Base-by-base conservation (phyloP, 768 basidiomycete genomes). In the Podaxis rugospora region DNA sequence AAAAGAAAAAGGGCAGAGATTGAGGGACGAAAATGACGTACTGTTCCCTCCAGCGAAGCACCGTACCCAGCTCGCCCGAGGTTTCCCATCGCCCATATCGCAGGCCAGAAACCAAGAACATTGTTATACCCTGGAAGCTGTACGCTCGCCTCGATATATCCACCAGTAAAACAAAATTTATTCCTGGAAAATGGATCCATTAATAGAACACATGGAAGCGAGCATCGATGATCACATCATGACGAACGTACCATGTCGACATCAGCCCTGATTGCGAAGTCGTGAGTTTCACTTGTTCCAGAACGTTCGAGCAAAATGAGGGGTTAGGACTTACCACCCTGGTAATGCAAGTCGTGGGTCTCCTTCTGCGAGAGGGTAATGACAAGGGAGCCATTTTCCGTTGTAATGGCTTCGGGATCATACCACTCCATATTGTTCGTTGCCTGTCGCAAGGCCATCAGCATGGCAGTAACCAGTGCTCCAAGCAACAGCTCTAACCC, bases 81-180 rank as follows among this genome's bases (percentile, higher is more conserved):
- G 75, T 86, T 74, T 66, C 83, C 86, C 82, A 79, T 88, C 28
- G 89, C 84, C 92, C 92, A 94, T 1, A 87, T 78, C 57, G 89
- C 91, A 49, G 92, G 92, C 92, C 90, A 93, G 71, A 82, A 71
- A 59, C 84, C 86, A 18, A 83, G 74, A 35, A 93, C 76, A 65
- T 86, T 83, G 65, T 81, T 85, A 16, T 80, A 75, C 6, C 89
- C 89, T 23, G 90, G 90, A 11, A 92, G 77, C 16, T 80, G 77
- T 7, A 90, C 85, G 7, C 74, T 80, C 0, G 79, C 71, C 68
- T 92, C 89, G 55, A 93, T 80, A 59, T 88, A 83, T 25, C 93
- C 92, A 25, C 89, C 90, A 13, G 90, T 90, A 73, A 93, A 94
- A 71, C 91, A 95, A 63, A 96, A 89, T 73, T 94, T 93, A 73